phyloP scores from a whole-genome alignment of 441 rosid genomes.

The Aleurites moluccanus region DNA sequence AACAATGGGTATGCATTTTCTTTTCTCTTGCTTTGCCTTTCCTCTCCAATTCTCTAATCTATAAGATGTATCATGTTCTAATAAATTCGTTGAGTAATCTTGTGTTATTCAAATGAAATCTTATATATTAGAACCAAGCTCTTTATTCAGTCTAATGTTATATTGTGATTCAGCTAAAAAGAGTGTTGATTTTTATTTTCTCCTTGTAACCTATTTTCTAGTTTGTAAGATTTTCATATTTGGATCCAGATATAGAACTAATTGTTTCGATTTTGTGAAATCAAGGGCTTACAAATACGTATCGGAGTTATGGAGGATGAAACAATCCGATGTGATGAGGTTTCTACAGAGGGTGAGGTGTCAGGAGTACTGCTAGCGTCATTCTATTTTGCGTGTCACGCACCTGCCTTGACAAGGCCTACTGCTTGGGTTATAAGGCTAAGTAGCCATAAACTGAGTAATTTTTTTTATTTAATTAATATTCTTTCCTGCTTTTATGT shows the following conservation, averaged over 20 bases:
- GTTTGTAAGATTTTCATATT: no score
- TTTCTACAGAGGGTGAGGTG: constrained; percentile 70
- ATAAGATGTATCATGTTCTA: no score
- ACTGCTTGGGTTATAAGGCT: constrained; percentile 66
- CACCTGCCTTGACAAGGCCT: constrained; percentile 70
- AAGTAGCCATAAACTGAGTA: constrained; percentile 40
- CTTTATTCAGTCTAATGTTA: not conserved
- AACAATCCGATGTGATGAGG: constrained; percentile 73
- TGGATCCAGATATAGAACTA: not conserved
- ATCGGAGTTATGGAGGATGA: constrained; percentile 74
- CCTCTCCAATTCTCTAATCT: not conserved
- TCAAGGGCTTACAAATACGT: constrained; percentile 66
- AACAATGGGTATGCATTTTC: no score
- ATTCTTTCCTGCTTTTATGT: not conserved
- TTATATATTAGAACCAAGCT: no score
- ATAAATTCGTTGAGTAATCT: not conserved
- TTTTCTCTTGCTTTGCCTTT: no score
- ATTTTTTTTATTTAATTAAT: not conserved
- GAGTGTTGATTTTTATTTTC: no score
- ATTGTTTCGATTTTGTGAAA: not conserved
- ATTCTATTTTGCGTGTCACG: constrained; percentile 57
- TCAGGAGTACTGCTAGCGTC: constrained; percentile 67
- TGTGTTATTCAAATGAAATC: not conserved
- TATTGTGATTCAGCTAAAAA: no score
- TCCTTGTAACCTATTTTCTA: not conserved